A percentile compares a stretch with the other conserved stretches of the same genome.
Evolutionary conservation across 2,329 filamentous ascomycete species (phyloP).

Genomic region (Botrytis galanthina): DNA sequence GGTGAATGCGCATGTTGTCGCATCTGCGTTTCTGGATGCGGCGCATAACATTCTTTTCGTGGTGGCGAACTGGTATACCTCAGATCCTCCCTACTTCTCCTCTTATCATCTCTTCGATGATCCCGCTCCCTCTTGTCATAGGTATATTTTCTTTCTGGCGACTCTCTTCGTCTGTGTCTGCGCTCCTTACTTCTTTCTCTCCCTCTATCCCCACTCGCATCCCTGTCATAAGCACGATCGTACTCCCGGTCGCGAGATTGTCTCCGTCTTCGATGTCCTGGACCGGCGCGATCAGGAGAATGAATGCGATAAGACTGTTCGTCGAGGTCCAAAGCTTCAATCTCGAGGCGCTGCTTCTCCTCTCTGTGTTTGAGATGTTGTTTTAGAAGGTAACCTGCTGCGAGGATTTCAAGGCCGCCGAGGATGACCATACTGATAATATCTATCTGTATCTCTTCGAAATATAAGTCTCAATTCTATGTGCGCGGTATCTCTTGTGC

Average conservation of each 20-base stretch:
- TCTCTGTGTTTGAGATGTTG: constrained; percentile 36
- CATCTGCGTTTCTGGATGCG: not conserved
- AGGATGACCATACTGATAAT: constrained; percentile 50
- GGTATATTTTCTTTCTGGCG: constrained; percentile 11
- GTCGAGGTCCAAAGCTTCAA: constrained; percentile 30
- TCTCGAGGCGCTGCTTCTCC: constrained; percentile 38
- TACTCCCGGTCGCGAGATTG: constrained; percentile 5
- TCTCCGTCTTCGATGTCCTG: constrained; percentile 11
- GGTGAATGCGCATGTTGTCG: not conserved
- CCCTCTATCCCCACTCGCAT: not conserved
- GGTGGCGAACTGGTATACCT: constrained; percentile 11
- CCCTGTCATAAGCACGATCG: not conserved
- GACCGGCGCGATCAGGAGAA: constrained; percentile 19
- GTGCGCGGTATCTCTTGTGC: not conserved
- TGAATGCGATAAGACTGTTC: constrained; percentile 22
- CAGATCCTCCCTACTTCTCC: constrained; percentile 13
- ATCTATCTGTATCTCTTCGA: not conserved
- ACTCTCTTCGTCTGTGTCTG: constrained; percentile 10
- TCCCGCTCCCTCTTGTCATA: constrained; percentile 4
- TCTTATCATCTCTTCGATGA: constrained; percentile 11
- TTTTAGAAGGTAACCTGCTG: constrained; percentile 36
- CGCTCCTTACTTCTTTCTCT: constrained; percentile 11
- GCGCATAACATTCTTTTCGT: constrained; percentile 3
- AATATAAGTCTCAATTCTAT: not conserved
- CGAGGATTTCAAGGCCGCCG: constrained; percentile 37